These are phyloP conservation scores for Arabidopsis hybrid DNA, from an alignment of 441 rosid genomes.

Conservation along the genomic window DNA sequence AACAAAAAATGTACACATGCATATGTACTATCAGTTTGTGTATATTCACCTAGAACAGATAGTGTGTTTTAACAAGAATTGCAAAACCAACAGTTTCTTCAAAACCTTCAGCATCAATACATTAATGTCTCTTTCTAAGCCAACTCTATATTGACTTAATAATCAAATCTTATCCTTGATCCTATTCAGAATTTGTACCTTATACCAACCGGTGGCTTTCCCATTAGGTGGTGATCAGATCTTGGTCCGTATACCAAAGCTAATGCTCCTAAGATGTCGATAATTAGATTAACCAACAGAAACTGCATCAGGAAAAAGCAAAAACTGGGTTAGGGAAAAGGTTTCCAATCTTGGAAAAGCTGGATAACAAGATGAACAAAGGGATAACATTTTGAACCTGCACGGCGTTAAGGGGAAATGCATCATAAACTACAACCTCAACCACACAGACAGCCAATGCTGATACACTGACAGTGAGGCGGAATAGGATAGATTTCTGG, in stretches of 20 bases:
- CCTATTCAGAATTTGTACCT: conserved; percentile 42
- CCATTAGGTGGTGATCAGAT: conserved; percentile 70
- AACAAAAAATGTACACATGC: neutral
- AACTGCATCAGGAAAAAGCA: conserved; percentile 50
- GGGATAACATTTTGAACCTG: conserved; percentile 58
- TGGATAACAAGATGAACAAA: conserved; percentile 18
- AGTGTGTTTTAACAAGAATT: neutral
- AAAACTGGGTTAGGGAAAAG: neutral
- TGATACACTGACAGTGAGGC: conserved; percentile 85
- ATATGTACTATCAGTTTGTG: neutral
- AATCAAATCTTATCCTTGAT: neutral
- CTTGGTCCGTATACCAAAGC: conserved; percentile 83
- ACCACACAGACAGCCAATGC: conserved; percentile 74
- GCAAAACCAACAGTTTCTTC: neutral
- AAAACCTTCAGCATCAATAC: neutral
- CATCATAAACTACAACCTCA: conserved; percentile 69
- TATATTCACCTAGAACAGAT: neutral
- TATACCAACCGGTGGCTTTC: conserved; percentile 79
- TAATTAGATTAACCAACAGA: conserved; percentile 77
- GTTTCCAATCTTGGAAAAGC: neutral
- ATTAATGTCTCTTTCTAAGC: neutral
- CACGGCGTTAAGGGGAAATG: conserved; percentile 73
- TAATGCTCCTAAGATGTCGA: conserved; percentile 90
- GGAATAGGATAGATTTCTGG: conserved; percentile 84
- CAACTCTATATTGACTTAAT: neutral